Evolutionary conservation across 2,329 filamentous ascomycete species (phyloP), one percentile per base, ranked within the genome.

Genomic region (Cordyceps fumosorosea): DNA sequence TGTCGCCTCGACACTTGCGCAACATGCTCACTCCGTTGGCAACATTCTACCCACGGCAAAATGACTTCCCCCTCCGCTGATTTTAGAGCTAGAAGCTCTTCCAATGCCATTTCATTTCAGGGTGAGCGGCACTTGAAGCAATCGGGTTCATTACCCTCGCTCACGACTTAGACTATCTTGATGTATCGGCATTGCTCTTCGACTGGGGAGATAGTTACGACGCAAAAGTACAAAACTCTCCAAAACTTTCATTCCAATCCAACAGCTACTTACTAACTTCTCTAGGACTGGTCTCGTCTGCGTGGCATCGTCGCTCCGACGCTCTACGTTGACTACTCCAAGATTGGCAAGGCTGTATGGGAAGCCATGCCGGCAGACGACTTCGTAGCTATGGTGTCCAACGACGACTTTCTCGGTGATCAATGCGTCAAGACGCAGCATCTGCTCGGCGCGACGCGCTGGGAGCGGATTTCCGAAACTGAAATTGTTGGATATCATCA

Each of bases 401-500:
- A 80, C 69, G 77, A 2, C 84, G 88, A 64, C 77, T 54, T 54
- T 26, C 52, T 89, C 34, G 85, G 85, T 63, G 83, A 87, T 74
- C 81, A 80, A 22, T 78, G 83, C 20, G 34, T 88, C 64, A 82
- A 81, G 72, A 88, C 85, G 6, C 86, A 89, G 72, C 86, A 88
- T 74, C 81, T 88, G 68, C 81, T 88, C 67, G 84, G 84, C 57
- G 80, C 78, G 32, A 80, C 81, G n/a, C 81, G 81, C 71, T 87
- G 80, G 80, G 79, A 84, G 69, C 80, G 79, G 66, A 71, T 85
- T 42, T 83, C 80, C 1, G 83, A 84, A 62, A 81, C 77, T 18
- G 80, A 85, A 70, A 79, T 85, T 56, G 73, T 84, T 62, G 84
- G 84, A 18, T 78, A 83, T 69, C 83, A 86, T 71, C 84, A 86